Percentiles rank a stretch among this genome's conserved stretches.
Evolutionary conservation across 2,329 filamentous ascomycete species (phyloP).

Genomic region (Hawksworthiomyces lignivorus): DNA sequence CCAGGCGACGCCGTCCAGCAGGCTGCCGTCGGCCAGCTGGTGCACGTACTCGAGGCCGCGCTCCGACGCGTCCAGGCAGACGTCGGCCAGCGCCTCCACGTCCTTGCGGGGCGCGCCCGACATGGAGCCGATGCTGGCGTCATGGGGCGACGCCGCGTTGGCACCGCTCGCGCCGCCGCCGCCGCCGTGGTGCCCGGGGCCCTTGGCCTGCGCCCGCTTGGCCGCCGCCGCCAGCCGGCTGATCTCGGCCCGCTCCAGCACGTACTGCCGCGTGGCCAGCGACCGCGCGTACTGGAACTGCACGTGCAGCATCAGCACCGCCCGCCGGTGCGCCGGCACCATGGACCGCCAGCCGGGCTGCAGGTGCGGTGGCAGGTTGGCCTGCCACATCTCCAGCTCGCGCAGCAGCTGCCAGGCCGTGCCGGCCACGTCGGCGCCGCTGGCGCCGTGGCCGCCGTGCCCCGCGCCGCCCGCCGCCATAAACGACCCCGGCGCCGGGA

Average conservation of each 20-base stretch:
- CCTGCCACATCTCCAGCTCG: slow-evolving; percentile 30
- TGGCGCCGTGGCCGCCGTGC: neutral
- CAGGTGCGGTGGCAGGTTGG: slow-evolving; percentile 24
- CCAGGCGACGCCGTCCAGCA: slow-evolving; percentile 32
- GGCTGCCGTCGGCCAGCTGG: slow-evolving; percentile 26
- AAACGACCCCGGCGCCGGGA: slow-evolving; percentile 6
- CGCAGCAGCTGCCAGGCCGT: slow-evolving; percentile 14
- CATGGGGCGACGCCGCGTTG: slow-evolving; percentile 20
- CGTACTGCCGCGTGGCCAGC: slow-evolving; percentile 17
- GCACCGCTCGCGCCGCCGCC: too few relatives aligned
- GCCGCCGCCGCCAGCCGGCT: slow-evolving; percentile 1
- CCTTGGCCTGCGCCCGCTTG: neutral
- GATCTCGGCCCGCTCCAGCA: slow-evolving; percentile 9
- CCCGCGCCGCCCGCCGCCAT: neutral
- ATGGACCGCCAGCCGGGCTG: slow-evolving; percentile 30
- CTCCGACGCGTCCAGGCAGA: slow-evolving; percentile 29
- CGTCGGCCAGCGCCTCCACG: slow-evolving; percentile 10
- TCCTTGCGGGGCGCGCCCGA: neutral
- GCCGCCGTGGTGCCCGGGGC: too few relatives aligned
- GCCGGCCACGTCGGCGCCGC: neutral
- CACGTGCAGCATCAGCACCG: slow-evolving; percentile 29
- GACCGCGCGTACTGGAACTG: slow-evolving; percentile 32
- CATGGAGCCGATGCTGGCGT: slow-evolving; percentile 20
- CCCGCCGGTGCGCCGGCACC: slow-evolving; percentile 31
- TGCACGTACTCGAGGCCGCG: slow-evolving; percentile 25